Evolutionary conservation across 148 eudicot genomes (phyloP).

Genomic region (Rhododendron ovatum): DNA sequence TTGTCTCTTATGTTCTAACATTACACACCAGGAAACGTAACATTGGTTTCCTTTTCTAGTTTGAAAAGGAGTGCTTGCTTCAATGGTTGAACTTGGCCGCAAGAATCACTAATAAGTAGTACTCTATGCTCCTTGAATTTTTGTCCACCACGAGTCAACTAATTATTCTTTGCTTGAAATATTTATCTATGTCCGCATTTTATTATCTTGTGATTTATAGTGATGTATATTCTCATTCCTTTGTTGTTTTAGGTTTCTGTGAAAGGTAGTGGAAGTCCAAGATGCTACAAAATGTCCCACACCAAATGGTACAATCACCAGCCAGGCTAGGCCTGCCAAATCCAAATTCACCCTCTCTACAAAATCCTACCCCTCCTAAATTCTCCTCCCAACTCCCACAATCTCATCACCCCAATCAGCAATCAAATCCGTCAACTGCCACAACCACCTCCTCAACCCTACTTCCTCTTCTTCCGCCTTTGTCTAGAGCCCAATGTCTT

Average conservation of each 20-base stretch:
- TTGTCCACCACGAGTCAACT: neutral
- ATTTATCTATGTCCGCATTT: neutral
- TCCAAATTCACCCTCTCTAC: constrained; percentile 87
- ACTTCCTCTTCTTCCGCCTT: constrained; percentile 83
- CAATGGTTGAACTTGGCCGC: neutral
- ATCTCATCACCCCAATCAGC: constrained; percentile 48
- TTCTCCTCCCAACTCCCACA: constrained; percentile 52
- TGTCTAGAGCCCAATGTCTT: constrained; percentile 79
- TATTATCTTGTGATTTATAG: neutral
- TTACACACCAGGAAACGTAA: neutral
- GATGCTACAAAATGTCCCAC: constrained; percentile 47
- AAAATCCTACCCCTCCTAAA: constrained; percentile 56
- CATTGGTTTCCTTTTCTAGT: neutral
- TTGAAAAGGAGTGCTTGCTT: neutral
- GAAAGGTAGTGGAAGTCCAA: constrained; percentile 14
- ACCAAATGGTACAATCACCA: constrained; percentile 69
- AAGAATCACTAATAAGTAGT: neutral
- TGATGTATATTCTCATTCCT: neutral
- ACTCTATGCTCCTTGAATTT: neutral
- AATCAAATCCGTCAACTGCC: constrained; percentile 28
- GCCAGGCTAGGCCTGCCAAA: constrained; percentile 87
- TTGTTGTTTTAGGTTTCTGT: neutral
- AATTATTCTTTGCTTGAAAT: neutral
- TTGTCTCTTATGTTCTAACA: neutral
- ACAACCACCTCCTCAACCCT: constrained; percentile 56